These are phyloP conservation scores for Tricladium varicosporioides DNA, from an alignment of 2,329 filamentous ascomycete species.

Conservation along the genomic window DNA sequence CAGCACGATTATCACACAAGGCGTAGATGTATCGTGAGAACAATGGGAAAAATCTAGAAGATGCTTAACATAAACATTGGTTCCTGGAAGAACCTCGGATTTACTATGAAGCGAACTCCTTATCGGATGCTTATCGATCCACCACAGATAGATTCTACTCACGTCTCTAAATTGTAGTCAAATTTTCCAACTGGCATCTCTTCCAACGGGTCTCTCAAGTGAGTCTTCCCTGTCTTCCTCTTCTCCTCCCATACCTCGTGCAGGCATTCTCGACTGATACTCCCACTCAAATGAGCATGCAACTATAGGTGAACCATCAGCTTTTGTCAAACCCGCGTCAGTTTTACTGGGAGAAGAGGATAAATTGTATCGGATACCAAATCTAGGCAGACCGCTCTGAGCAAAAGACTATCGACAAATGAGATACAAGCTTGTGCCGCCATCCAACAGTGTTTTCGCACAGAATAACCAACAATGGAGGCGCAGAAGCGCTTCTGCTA, in stretches of 20 bases:
- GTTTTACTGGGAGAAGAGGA: background rate
- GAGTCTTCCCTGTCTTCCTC: constrained; percentile 47
- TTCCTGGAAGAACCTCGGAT: background rate
- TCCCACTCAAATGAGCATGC: constrained; percentile 78
- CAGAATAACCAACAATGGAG: background rate
- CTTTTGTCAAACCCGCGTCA: background rate
- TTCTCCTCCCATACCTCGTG: constrained; percentile 71
- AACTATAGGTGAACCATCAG: constrained; percentile 47
- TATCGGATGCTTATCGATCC: too few species aligned
- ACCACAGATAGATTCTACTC: constrained; percentile 30
- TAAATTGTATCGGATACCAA: background rate
- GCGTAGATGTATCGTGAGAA: constrained; percentile 80
- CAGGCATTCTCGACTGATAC: constrained; percentile 69
- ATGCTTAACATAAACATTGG: background rate
- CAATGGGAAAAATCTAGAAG: constrained; percentile 70
- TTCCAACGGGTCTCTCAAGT: constrained; percentile 64
- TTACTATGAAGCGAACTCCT: background rate
- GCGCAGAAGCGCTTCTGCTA: background rate
- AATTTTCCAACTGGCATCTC: constrained; percentile 70
- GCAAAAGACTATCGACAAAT: background rate
- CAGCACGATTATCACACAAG: constrained; percentile 62
- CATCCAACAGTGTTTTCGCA: background rate
- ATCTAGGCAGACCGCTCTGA: background rate
- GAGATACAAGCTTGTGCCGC: background rate
- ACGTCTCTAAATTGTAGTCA: constrained; percentile 69